Conservation (phyloP, 2,329 filamentous ascomycete genomes). For the Exophiala aquamarina region DNA sequence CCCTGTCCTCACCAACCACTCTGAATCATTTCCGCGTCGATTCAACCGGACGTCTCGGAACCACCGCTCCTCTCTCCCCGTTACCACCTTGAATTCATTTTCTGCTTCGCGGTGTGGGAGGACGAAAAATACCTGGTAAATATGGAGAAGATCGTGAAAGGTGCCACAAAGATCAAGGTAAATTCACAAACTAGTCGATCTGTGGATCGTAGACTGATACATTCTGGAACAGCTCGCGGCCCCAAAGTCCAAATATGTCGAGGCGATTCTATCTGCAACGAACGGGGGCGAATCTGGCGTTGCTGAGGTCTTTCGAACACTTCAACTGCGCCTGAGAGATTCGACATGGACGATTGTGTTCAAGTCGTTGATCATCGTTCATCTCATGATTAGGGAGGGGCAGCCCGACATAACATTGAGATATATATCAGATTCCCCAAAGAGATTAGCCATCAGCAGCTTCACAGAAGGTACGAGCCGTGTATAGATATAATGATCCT, state of each 20-base stretch:
- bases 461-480: conserved; percentile 81
- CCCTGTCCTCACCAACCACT: too few relatives aligned
- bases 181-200: conserved; percentile 26
- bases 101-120: too few relatives aligned
- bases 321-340: conserved; percentile 85
- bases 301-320: conserved; percentile 88
- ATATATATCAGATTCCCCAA: conserved; percentile 79
- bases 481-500: too few relatives aligned
- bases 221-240: conserved; percentile 70
- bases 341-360: conserved; percentile 99
- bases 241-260: conserved; percentile 98
- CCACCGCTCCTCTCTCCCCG: too few relatives aligned
- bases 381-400: conserved; percentile 96
- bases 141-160: conserved; percentile 99
- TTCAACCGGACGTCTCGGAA: too few relatives aligned
- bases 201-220: conserved; percentile 19
- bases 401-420: conserved; percentile 82
- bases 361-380: conserved; percentile 93
- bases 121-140: conserved; percentile 43
- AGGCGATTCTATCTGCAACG: conserved; percentile 93
- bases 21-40: too few relatives aligned
- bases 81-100: too few relatives aligned
- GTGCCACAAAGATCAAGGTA: conserved; percentile 96
- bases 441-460: conserved; percentile 80
- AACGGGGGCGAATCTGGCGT: conserved; percentile 93